Percentiles rank a stretch among this genome's conserved stretches.
Conservation (phyloP, 208 protist species). For the Entamoeba histolytica region DNA sequence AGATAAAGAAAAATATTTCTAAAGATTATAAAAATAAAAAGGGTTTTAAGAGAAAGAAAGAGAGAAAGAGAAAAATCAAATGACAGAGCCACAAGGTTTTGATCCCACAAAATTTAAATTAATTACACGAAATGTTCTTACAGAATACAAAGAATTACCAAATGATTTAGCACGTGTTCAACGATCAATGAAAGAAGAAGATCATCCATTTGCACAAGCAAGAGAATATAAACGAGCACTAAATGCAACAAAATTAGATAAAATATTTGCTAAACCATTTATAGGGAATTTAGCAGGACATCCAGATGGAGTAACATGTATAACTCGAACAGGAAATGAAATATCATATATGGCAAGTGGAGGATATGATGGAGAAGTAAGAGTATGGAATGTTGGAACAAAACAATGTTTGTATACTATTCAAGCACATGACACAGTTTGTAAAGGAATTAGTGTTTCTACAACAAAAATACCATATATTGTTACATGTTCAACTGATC, state of each 20-base stretch:
- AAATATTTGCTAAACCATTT: constrained; percentile 19
- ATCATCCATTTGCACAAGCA: constrained; percentile 16
- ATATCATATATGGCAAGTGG: background rate
- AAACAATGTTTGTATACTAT: background rate
- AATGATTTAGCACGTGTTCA: background rate
- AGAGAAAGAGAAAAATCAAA: too few relatives aligned
- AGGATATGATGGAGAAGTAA: constrained; percentile 2
- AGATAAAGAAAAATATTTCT: too few relatives aligned
- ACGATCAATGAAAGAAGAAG: background rate
- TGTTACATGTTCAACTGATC: background rate
- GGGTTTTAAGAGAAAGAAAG: too few relatives aligned
- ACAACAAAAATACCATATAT: background rate
- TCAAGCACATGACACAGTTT: background rate
- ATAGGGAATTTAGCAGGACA: background rate
- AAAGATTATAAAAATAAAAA: too few relatives aligned
- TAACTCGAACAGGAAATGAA: background rate
- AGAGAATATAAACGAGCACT: constrained; percentile 18
- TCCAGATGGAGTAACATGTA: constrained; percentile 3
- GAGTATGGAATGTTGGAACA: background rate
- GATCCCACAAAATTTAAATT: background rate
- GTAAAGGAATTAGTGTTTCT: background rate
- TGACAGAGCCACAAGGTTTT: background rate
- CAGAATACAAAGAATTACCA: background rate
- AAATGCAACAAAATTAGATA: constrained; percentile 19
- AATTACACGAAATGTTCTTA: background rate